These are phyloP conservation scores for Salvia splendens DNA, from an alignment of 257 asterid genomes.

Conservation along the genomic window DNA sequence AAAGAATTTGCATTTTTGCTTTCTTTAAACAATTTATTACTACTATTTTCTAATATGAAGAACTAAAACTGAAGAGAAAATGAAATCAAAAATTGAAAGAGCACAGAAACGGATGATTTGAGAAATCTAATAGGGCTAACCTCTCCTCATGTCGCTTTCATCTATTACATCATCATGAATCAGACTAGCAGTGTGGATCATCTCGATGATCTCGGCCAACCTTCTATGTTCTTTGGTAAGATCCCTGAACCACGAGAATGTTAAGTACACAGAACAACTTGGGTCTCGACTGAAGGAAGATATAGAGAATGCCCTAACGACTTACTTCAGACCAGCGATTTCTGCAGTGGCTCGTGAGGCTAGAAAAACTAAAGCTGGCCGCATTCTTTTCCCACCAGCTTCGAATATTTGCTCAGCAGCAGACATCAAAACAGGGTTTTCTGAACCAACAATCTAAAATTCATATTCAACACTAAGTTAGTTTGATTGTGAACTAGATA, in stretches of 20 bases:
- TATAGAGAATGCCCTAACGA: slow-evolving; percentile 19
- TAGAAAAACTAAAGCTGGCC: slow-evolving; percentile 91
- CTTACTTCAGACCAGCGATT: slow-evolving; percentile 76
- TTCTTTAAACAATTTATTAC: background rate
- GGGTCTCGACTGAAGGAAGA: background rate
- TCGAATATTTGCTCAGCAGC: slow-evolving; percentile 97
- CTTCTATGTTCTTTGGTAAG: slow-evolving; percentile 84
- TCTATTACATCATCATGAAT: slow-evolving; percentile 94
- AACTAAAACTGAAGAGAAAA: background rate
- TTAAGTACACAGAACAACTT: slow-evolving; percentile 6
- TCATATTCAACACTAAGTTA: slow-evolving; percentile 35
- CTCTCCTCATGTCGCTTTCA: slow-evolving; percentile 94
- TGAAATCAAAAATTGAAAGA: background rate
- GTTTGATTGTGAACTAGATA: background rate
- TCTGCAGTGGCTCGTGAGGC: slow-evolving; percentile 92
- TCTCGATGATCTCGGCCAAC: slow-evolving; percentile 94
- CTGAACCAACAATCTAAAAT: slow-evolving; percentile 92
- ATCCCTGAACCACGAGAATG: slow-evolving; percentile 54
- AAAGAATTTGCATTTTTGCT: background rate
- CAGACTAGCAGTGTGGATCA: slow-evolving; percentile 98
- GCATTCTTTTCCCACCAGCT: slow-evolving; percentile 97
- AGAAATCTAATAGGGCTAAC: slow-evolving; percentile 39
- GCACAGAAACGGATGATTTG: background rate
- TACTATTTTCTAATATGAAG: background rate
- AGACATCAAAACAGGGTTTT: slow-evolving; percentile 91